These are phyloP conservation scores for Clitopilus hobsonii DNA, from an alignment of 768 basidiomycete genomes.

Conservation along the genomic window DNA sequence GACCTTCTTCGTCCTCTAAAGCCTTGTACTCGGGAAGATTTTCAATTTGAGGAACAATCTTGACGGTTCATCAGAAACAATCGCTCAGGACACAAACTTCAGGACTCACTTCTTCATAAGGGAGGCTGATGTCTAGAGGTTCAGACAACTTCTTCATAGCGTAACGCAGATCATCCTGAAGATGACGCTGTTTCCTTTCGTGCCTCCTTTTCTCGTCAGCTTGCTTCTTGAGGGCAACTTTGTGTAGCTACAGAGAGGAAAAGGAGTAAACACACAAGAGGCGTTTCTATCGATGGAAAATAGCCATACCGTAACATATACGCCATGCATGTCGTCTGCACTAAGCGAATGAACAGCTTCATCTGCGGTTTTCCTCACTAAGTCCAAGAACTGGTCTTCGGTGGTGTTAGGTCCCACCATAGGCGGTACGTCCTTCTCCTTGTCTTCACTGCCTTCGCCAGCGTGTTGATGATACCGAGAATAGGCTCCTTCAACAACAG, in stretches of 20 bases:
- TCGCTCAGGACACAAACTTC: background rate
- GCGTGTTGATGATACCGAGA: constrained; percentile 39
- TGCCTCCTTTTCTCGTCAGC: constrained; percentile 84
- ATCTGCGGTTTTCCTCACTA: constrained; percentile 55
- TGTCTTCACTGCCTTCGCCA: constrained; percentile 22
- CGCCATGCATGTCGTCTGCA: constrained; percentile 47
- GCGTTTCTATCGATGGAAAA: background rate
- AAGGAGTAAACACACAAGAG: background rate
- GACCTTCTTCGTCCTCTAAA: constrained; percentile 81
- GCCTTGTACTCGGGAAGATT: constrained; percentile 84
- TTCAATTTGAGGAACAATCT: constrained; percentile 76
- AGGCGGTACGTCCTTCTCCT: constrained; percentile 9
- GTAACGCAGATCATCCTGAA: constrained; percentile 95
- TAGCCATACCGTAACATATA: constrained; percentile 55
- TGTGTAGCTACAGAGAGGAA: constrained; percentile 52
- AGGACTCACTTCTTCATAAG: constrained; percentile 64
- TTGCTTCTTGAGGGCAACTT: constrained; percentile 65
- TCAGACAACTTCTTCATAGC: constrained; percentile 88
- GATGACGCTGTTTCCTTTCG: constrained; percentile 79
- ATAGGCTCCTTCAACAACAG: constrained; percentile 59
- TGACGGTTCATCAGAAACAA: constrained; percentile 5
- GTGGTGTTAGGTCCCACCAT: constrained; percentile 52
- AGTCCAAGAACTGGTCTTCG: constrained; percentile 55
- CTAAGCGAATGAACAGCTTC: constrained; percentile 42
- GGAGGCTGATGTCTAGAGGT: constrained; percentile 65